These are phyloP conservation scores for Dacryopinax primogenitus DNA, from an alignment of 768 basidiomycete genomes.

Conservation along the genomic window DNA sequence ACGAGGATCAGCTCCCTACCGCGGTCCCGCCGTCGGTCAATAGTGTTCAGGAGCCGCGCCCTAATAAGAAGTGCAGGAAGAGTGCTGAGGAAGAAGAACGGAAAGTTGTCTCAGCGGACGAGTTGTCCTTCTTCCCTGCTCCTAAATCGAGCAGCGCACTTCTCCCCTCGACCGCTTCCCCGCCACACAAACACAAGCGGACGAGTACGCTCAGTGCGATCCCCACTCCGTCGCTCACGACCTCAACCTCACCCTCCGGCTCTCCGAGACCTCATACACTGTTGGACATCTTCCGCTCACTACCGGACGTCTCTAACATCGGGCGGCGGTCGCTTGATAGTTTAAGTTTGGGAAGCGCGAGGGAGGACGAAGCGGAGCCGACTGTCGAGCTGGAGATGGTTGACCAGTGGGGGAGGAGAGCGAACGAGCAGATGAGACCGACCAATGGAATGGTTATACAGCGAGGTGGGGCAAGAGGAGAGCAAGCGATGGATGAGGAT, in stretches of 20 bases:
- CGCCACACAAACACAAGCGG: not conserved
- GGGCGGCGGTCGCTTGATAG: not conserved
- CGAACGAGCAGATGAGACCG: not conserved
- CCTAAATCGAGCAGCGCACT: not conserved
- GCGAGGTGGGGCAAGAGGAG: not conserved
- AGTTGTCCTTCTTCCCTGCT: slow-evolving; percentile 4
- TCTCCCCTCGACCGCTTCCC: not conserved
- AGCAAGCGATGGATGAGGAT: not conserved
- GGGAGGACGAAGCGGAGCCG: not conserved
- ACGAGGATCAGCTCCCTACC: not conserved
- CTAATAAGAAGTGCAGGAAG: not conserved
- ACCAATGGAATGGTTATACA: not conserved
- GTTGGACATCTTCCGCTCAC: not conserved
- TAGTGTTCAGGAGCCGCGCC: too few species aligned
- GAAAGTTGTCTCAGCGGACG: not conserved
- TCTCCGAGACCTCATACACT: not conserved
- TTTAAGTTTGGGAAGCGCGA: not conserved
- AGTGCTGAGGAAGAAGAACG: not conserved
- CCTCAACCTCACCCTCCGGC: not conserved
- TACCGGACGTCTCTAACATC: not conserved
- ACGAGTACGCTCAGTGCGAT: not conserved
- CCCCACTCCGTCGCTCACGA: not conserved
- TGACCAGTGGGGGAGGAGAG: not conserved
- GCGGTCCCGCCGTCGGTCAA: not conserved
- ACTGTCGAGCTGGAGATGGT: not conserved